Conservation (phyloP, 495 filamentous ascomycete genomes). For the Trichoderma parareesei region DNA sequence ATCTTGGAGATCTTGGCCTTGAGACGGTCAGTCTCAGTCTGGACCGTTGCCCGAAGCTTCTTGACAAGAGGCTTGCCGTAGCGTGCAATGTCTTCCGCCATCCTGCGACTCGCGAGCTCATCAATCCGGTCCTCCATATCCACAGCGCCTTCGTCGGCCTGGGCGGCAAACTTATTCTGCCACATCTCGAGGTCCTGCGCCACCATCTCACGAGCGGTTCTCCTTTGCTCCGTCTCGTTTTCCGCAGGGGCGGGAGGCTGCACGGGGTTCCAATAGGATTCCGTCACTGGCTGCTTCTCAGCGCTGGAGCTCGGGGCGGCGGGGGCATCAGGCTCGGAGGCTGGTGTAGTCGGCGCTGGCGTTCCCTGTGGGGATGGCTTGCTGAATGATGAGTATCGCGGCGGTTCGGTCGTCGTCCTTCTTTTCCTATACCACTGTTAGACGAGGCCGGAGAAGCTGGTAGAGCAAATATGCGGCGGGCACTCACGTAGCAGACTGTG, state of each 20-base stretch:
- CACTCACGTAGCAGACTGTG: not conserved
- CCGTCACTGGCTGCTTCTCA: conserved; percentile 15
- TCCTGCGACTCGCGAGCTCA: conserved; percentile 50
- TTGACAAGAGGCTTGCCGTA: conserved; percentile 59
- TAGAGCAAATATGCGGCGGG: not conserved
- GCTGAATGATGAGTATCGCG: conserved; percentile 27
- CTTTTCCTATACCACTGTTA: conserved; percentile 15
- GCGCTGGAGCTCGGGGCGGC: conserved; percentile 13
- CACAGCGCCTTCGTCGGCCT: conserved; percentile 68
- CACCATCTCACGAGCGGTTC: conserved; percentile 54
- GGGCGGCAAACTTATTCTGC: conserved; percentile 77
- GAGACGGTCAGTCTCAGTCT: conserved; percentile 53
- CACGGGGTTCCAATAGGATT: not conserved
- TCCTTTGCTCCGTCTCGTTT: conserved; percentile 32
- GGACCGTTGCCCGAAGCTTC: conserved; percentile 58
- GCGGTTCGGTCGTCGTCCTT: not conserved
- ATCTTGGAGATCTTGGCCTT: conserved; percentile 59
- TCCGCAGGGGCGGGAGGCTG: conserved; percentile 22
- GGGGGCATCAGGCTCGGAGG: conserved; percentile 6
- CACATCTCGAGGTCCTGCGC: conserved; percentile 70
- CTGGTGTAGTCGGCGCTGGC: not conserved
- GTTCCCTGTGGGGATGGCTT: conserved; percentile 24
- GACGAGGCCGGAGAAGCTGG: not conserved
- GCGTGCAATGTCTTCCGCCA: conserved; percentile 33
- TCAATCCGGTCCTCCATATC: conserved; percentile 73